Evolutionary conservation across 345 rosid species (phyloP).

Genomic region (Citrus maxima): DNA sequence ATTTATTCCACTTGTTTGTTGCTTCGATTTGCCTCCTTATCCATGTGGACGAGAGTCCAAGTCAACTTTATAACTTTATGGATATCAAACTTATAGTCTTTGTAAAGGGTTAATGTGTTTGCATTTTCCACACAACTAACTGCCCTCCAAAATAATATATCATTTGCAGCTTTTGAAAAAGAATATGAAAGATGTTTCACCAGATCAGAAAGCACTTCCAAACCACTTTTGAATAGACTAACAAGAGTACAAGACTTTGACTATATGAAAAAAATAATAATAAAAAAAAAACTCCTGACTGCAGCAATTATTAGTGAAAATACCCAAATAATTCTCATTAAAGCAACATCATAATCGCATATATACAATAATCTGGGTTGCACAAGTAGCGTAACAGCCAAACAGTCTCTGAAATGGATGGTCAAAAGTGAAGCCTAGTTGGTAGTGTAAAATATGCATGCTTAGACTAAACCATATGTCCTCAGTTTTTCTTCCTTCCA

Average conservation of each 20-base stretch:
- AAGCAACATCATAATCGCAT: background rate
- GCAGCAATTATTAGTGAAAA: background rate
- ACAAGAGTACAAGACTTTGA: background rate
- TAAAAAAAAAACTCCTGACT: background rate
- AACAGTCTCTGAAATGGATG: background rate
- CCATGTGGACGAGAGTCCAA: conserved; percentile 17
- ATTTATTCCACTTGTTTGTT: background rate
- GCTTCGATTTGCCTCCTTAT: conserved; percentile 3
- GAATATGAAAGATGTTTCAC: background rate
- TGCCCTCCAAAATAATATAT: background rate
- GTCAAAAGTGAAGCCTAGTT: background rate
- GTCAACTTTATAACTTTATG: background rate
- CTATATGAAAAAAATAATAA: no score
- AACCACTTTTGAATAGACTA: background rate
- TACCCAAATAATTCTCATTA: background rate
- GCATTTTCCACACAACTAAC: background rate
- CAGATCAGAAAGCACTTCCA: background rate
- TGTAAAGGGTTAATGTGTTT: background rate
- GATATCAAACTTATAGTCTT: background rate
- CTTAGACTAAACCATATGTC: background rate
- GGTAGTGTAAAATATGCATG: background rate
- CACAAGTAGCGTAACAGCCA: background rate
- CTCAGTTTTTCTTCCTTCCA: conserved; percentile 49
- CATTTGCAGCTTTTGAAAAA: background rate
- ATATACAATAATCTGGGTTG: background rate